Evolutionary conservation across 2,329 filamentous ascomycete genomes (phyloP), one percentile per base, ranked within the genome.

Genomic region (Scedosporium dehoogii): DNA sequence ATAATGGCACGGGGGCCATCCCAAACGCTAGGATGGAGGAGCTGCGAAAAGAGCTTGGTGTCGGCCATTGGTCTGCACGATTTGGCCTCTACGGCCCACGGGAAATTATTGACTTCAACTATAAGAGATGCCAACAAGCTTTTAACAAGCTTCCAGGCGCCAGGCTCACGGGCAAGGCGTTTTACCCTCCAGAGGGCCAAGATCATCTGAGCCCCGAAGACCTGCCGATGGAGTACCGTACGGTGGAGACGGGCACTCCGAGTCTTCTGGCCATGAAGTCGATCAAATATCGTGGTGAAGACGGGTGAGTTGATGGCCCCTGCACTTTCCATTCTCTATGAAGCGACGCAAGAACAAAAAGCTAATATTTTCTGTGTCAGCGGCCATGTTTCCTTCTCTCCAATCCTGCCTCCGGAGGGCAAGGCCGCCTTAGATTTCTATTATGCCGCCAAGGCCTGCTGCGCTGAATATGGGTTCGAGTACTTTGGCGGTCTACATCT

Each of bases 1-100:
- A 64, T 1, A 65, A 69, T n/a, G 70, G 69, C 12, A 58, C 67
- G n/a, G 60, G 65, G 9, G 73, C 74, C 0, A 66, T 79, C 1
- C 71, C 64, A 1, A 75, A 79, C 29, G 70, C 67, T 1, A 75
- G 76, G 46, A 64, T 79, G 3, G 75, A 79, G 42, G 68, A 62
- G 1, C 76, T 79, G 5, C 74, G 74, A 1, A 68, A 71, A 60
- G 73, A 76, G 63, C 72, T 78, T 4, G 70, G 73, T 38, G 69
- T 79, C n/a, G 75, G 75, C 3, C 70, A 74, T 0, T 80, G 78
- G 78, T 76, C 77, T 64, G 78, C 79, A 64, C 78, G 79, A 61
- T 76, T 77, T n/a, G 76, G 76, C 4, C 67, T 75, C 1, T 73
- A 75, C 61, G 72, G 73, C 6, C 73, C 72, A 0, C 66, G 69